Evolutionary conservation across 106 monocot genomes (phyloP).

Genomic region (Acorus calamus): DNA sequence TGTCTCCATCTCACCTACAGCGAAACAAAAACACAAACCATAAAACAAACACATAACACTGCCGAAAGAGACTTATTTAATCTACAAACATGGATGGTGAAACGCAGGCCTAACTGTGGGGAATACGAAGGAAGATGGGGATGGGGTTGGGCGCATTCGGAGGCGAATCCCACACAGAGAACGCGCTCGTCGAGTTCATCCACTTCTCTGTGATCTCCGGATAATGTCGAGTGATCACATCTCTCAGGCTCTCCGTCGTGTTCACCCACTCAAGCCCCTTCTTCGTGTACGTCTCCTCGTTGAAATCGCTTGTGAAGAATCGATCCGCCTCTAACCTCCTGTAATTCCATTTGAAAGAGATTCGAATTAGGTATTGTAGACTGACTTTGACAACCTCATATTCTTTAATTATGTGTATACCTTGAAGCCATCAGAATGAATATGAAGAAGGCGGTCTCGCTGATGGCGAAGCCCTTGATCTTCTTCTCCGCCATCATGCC

Average conservation of each 20-base stretch:
- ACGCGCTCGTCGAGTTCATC: conserved; percentile 54
- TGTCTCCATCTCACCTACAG: too few species aligned
- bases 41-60: too few species aligned
- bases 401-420: conserved; percentile 4
- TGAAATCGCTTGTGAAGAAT: conserved; percentile 59
- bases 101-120: background rate
- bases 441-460: conserved; percentile 56
- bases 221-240: conserved; percentile 42
- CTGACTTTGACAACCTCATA: background rate
- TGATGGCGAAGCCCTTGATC: conserved; percentile 66
- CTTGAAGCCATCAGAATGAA: conserved; percentile 61
- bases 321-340: conserved; percentile 64
- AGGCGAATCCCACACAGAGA: conserved; percentile 60
- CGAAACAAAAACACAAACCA: too few species aligned
- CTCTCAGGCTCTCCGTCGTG: conserved; percentile 42
- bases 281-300: conserved; percentile 55
- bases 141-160: conserved; percentile 18
- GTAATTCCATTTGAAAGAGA: background rate
- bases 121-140: conserved; percentile 29
- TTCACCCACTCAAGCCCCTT: conserved; percentile 58
- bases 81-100: too few species aligned
- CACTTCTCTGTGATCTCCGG: conserved; percentile 32
- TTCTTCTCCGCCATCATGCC: conserved; percentile 72
- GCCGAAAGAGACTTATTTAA: too few species aligned
- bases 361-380: background rate